A percentile compares a stretch with the other conserved stretches of the same genome.
Evolutionary conservation across 257 asterid species (phyloP).

Genomic region (Lycium ferocissimum): DNA sequence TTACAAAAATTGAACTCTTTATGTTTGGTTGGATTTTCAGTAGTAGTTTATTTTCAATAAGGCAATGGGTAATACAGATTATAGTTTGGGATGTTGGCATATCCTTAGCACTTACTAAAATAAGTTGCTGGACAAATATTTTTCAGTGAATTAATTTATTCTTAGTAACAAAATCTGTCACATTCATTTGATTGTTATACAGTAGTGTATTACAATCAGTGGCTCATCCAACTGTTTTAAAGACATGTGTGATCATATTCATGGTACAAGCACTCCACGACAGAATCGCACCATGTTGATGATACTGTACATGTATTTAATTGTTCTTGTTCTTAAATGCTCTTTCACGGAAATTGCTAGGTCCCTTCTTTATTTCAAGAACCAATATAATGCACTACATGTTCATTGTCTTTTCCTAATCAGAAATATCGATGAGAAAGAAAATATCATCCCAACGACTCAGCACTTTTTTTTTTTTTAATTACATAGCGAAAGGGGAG

Average conservation of each 20-base stretch:
- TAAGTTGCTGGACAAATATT: neutral
- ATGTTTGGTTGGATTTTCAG: neutral
- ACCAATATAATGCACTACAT: neutral
- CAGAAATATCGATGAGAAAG: neutral
- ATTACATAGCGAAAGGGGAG: too few species aligned
- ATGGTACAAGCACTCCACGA: neutral
- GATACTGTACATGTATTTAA: neutral
- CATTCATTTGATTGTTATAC: neutral
- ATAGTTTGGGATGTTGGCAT: neutral
- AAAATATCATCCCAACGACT: neutral
- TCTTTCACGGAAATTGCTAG: neutral
- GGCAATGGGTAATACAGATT: neutral
- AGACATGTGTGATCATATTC: neutral
- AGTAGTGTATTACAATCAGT: neutral
- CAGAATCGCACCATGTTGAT: neutral
- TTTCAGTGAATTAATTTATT: neutral
- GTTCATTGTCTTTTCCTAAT: neutral
- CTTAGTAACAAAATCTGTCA: neutral
- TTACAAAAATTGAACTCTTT: neutral
- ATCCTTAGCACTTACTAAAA: neutral
- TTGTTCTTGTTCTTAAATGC: neutral
- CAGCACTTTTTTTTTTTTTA: neutral
- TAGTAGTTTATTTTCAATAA: neutral
- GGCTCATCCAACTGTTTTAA: neutral
- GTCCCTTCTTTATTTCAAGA: neutral